phyloP scores from a whole-genome alignment of 345 rosid species.

The Citrus reticulata region DNA sequence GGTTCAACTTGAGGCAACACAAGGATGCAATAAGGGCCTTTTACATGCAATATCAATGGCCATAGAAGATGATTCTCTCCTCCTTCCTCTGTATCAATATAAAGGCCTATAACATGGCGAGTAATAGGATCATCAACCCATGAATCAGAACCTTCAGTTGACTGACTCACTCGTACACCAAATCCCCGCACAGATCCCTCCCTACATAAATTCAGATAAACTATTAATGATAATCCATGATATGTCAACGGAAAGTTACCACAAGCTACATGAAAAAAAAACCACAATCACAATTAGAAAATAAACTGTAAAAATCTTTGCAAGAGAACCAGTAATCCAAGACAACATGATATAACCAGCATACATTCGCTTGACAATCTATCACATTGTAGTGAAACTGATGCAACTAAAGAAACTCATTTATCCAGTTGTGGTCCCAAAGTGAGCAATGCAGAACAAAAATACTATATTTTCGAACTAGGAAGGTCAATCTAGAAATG shows the following conservation, averaged over 20 bases:
- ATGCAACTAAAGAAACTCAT: not conserved
- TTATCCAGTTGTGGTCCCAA: not conserved
- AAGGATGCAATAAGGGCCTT: slow-evolving; percentile 56
- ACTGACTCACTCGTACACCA: slow-evolving; percentile 69
- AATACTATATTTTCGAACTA: not conserved
- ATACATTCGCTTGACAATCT: not conserved
- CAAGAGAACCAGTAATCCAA: not conserved
- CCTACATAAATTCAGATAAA: slow-evolving; percentile 31
- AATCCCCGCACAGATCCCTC: slow-evolving; percentile 80
- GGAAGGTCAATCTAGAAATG: not conserved
- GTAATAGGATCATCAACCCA: slow-evolving; percentile 96
- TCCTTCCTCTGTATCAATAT: slow-evolving; percentile 36
- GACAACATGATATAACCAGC: not conserved
- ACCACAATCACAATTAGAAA: not conserved
- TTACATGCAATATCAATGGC: slow-evolving; percentile 78
- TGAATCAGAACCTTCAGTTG: slow-evolving; percentile 74
- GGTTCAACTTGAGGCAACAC: slow-evolving; percentile 79
- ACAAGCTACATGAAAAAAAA: not conserved
- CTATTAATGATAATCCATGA: not conserved
- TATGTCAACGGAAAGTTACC: not conserved
- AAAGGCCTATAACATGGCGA: slow-evolving; percentile 69
- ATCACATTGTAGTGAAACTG: not conserved
- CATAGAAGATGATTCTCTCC: slow-evolving; percentile 52
- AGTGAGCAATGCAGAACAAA: not conserved
- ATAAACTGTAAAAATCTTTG: not conserved